Evolutionary conservation across 169 alveolate species (phyloP), one percentile per base, ranked within the genome.

Genomic region (Plasmodium relictum): DNA sequence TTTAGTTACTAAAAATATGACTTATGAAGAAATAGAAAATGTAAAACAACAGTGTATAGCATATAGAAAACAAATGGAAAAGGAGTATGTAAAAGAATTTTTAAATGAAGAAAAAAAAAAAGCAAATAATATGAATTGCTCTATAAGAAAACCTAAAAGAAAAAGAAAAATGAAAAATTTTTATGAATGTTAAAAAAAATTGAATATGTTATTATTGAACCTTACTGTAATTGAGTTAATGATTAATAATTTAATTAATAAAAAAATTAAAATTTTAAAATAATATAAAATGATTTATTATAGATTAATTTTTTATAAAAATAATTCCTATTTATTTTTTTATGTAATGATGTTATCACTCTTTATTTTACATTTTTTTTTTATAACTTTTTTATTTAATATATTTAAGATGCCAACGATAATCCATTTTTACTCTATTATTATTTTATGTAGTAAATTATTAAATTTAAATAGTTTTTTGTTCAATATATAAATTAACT

Each of bases 31-130:
- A 68, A 80, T 80, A 18, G 90, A 80, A 66, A 80, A 80, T 50
- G 90, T 80, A 7, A 80, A 80, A 58, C 90, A 80, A 20, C 85
- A 80, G 44, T 80, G 90, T 59, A 80, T 80, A 14, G 90, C 90
- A 8, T 80, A 80, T 18, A 80, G 90, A 59, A 80, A 80, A 70
- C 78, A 80, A 68, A 80, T 80, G 90, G 90, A 80, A 56, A 80
- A 56, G 39, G 90, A 80, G 18, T 80, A 80, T 44, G 39, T 54
- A 6, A 80, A 80, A 31, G 90, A 80, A 65, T 68, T 76, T 20
- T 66, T 76, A 16, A 41, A 76, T 42, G 88, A 76, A 2, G 88
- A 76, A 22, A 76, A 76, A 52, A 76, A 76, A 22, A 63, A 31
- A 41, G 14, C 50, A 31, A 16, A 70, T 45, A 76, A 37, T 52